Evolutionary conservation across 768 basidiomycete genomes (phyloP).

Genomic region (Pleurotus salmoneostramineus): DNA sequence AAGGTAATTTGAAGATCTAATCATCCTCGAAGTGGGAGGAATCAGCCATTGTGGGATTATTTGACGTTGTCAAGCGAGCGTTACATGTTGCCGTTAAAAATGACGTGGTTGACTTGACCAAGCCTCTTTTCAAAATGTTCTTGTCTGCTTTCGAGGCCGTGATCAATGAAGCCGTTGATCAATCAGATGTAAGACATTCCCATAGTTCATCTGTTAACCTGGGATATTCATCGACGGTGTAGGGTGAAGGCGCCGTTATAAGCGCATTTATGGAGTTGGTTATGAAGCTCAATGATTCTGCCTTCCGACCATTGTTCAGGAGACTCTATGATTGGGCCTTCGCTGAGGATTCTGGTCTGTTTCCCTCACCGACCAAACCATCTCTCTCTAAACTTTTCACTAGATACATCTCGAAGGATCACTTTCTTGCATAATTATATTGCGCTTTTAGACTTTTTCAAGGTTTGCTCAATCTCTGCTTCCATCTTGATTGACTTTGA

Average conservation of each 20-base stretch:
- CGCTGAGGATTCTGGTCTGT: slow-evolving; percentile 45
- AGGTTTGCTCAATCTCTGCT: slow-evolving; percentile 41
- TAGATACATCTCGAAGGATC: slow-evolving; percentile 46
- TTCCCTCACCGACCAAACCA: not conserved
- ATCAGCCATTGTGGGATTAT: slow-evolving; percentile 44
- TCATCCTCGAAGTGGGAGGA: slow-evolving; percentile 14
- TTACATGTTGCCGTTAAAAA: slow-evolving; percentile 62
- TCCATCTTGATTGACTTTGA: not conserved
- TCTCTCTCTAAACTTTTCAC: slow-evolving; percentile 11
- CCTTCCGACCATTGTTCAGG: slow-evolving; percentile 90
- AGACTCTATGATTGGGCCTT: slow-evolving; percentile 96
- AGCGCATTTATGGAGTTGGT: slow-evolving; percentile 85
- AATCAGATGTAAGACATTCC: slow-evolving; percentile 22
- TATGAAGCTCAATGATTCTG: slow-evolving; percentile 87
- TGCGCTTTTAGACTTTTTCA: slow-evolving; percentile 81
- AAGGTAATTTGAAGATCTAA: slow-evolving; percentile 1
- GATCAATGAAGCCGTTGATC: slow-evolving; percentile 20
- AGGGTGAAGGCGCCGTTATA: slow-evolving; percentile 57
- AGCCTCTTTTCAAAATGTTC: slow-evolving; percentile 72
- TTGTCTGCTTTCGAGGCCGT: slow-evolving; percentile 69
- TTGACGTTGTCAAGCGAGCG: slow-evolving; percentile 62
- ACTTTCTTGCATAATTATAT: slow-evolving; percentile 76
- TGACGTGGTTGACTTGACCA: slow-evolving; percentile 62
- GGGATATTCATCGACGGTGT: not conserved
- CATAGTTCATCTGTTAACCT: not conserved